These are phyloP conservation scores for Lumnitzera racemosa DNA, from an alignment of 345 rosid genomes.

Conservation along the genomic window DNA sequence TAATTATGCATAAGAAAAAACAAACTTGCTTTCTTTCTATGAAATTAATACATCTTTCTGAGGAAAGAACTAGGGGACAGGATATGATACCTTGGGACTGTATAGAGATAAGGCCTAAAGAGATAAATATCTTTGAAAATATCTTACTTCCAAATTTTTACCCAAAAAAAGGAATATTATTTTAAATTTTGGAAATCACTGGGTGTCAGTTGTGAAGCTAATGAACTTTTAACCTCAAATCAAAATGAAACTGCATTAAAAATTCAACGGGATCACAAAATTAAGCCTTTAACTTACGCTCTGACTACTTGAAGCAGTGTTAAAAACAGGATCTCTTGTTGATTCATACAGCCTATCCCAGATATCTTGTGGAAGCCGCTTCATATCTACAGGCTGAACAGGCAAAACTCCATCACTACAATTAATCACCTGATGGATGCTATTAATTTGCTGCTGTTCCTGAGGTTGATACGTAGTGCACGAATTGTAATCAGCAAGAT, in stretches of 20 bases:
- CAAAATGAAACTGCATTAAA: neutral
- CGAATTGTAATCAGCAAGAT: conserved; percentile 12
- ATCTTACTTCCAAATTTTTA: too few species aligned
- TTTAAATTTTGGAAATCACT: too few species aligned
- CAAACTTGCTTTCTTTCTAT: too few species aligned
- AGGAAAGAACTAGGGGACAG: too few species aligned
- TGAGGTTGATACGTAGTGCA: conserved; percentile 8
- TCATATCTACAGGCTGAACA: conserved; percentile 6
- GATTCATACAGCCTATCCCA: conserved; percentile 6
- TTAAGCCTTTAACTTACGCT: conserved; percentile 14
- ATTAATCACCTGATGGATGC: conserved; percentile 5
- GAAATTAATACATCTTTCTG: too few species aligned
- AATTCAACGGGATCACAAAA: neutral
- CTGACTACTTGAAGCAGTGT: conserved; percentile 10
- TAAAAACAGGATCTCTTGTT: conserved; percentile 9
- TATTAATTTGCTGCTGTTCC: conserved; percentile 10
- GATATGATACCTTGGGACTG: too few species aligned
- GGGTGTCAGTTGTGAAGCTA: too few species aligned
- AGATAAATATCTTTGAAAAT: too few species aligned
- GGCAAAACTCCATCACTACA: conserved; percentile 16
- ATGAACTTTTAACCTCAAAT: too few species aligned
- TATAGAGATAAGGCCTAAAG: too few species aligned
- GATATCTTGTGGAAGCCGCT: conserved; percentile 8
- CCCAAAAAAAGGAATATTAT: too few species aligned
- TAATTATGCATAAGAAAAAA: too few species aligned